Evolutionary conservation across 305 asterid species (phyloP).

Genomic region (Fraxinus greggii): DNA sequence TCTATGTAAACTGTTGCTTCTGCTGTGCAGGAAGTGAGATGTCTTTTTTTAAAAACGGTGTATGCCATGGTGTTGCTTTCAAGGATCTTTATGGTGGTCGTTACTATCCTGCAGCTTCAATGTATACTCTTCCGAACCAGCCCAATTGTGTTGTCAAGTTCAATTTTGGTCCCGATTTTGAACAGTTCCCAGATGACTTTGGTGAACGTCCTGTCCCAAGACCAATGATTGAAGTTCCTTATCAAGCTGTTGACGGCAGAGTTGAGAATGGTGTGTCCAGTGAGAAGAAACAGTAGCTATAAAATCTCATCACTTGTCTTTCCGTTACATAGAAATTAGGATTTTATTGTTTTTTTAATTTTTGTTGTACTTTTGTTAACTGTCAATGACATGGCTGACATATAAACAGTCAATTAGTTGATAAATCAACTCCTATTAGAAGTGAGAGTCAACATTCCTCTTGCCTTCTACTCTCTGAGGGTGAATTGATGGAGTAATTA

Average conservation of each 20-base stretch:
- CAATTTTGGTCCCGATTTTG: conserved; percentile 90
- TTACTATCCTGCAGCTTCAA: conserved; percentile 88
- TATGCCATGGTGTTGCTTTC: conserved; percentile 84
- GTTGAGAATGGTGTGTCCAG: conserved; percentile 84
- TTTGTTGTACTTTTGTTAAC: conserved; percentile 33
- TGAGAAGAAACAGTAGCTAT: conserved; percentile 54
- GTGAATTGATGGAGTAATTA: neutral
- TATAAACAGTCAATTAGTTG: conserved; percentile 28
- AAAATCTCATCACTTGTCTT: conserved; percentile 23
- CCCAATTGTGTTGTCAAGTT: conserved; percentile 76
- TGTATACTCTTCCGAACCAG: conserved; percentile 88
- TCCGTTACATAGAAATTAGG: conserved; percentile 14
- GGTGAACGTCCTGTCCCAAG: conserved; percentile 60
- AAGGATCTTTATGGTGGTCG: conserved; percentile 73
- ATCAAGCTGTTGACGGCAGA: conserved; percentile 65
- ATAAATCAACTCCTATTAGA: conserved; percentile 24
- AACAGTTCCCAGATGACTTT: conserved; percentile 63
- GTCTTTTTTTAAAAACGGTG: conserved; percentile 75
- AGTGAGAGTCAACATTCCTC: conserved; percentile 13
- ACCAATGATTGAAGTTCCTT: conserved; percentile 87
- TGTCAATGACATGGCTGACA: conserved; percentile 24
- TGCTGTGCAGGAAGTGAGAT: conserved; percentile 75
- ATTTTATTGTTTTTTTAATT: conserved; percentile 13
- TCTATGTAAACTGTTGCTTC: conserved; percentile 12
- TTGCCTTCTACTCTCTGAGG: conserved; percentile 10